Conservation (phyloP, 2,329 filamentous ascomycete species). For the Colletotrichum trifolii region DNA sequence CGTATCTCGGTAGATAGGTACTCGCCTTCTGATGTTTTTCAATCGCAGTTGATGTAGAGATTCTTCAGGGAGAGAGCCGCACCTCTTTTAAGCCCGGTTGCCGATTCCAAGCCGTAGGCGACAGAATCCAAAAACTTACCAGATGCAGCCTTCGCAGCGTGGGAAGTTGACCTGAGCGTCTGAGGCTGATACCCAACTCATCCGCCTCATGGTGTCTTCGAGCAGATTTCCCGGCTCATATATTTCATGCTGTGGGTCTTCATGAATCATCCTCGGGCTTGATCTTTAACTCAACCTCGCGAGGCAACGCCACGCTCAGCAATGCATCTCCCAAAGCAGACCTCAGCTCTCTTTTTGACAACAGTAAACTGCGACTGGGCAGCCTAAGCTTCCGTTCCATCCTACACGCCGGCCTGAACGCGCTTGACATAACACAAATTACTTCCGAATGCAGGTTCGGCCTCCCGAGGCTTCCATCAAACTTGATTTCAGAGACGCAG, state of each 20-base stretch:
- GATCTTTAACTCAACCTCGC: constrained; percentile 12
- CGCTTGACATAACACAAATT: background rate
- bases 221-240: background rate
- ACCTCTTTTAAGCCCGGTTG: background rate
- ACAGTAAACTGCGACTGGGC: background rate
- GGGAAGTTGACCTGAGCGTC: background rate
- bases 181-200: background rate
- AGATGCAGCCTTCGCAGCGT: constrained; percentile 3
- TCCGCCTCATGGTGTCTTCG: background rate
- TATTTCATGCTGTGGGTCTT: background rate
- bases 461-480: background rate
- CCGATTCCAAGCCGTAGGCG: background rate
- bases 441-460: constrained; percentile 7
- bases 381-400: constrained; percentile 9
- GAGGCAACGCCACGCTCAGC: constrained; percentile 2
- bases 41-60: constrained; percentile 12
- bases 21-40: background rate
- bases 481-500: constrained; percentile 11
- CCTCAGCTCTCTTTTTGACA: background rate
- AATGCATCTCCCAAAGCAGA: constrained; percentile 1
- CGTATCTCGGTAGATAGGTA: constrained; percentile 2
- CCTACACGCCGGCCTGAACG: background rate
- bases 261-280: constrained; percentile 1
- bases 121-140: constrained; percentile 4
- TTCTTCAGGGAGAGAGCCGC: background rate